phyloP scores from a whole-genome alignment of 2,329 filamentous ascomycete genomes.

The Neophaeococcomyces aloes region DNA sequence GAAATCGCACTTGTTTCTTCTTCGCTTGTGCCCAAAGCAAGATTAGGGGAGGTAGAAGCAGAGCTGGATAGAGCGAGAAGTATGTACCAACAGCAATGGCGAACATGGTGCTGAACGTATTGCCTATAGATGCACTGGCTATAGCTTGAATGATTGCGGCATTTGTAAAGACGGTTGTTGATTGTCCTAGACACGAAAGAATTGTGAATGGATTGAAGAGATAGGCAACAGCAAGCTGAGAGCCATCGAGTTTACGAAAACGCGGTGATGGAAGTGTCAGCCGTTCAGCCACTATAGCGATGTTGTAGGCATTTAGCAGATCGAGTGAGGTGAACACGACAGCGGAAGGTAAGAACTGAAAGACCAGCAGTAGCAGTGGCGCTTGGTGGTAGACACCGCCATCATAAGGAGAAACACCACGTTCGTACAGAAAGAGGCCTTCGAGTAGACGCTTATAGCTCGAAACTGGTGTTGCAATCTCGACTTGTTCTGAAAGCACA shows the following conservation, averaged over 20 bases:
- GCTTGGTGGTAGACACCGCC: conserved; percentile 79
- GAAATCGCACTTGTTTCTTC: conserved; percentile 41
- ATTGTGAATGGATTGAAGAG: conserved; percentile 93
- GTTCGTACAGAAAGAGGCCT: conserved; percentile 87
- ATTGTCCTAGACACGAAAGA: conserved; percentile 77
- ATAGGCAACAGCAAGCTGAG: conserved; percentile 46
- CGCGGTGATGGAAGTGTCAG: conserved; percentile 17
- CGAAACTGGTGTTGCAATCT: conserved; percentile 92
- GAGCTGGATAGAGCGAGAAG: conserved; percentile 78
- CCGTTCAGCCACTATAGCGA: conserved; percentile 57
- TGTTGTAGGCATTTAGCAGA: conserved; percentile 66
- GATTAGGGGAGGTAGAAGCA: conserved; percentile 72
- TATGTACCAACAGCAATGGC: conserved; percentile 81
- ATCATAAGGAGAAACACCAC: conserved; percentile 94
- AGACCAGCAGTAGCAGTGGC: conserved; percentile 80
- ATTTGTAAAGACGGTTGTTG: conserved; percentile 80
- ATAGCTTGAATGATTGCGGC: conserved; percentile 78
- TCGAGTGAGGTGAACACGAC: conserved; percentile 74
- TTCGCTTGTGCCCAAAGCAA: conserved; percentile 46
- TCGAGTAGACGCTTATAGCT: conserved; percentile 99
- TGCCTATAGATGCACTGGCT: conserved; percentile 65
- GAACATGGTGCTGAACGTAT: conserved; percentile 65
- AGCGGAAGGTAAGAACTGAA: conserved; percentile 77
- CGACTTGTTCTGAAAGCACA: conserved; percentile 78
- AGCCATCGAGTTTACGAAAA: conserved; percentile 15